A percentile compares a stretch with the other conserved stretches of the same genome.
Conservation (phyloP, 2,329 filamentous ascomycete species). For the Blumeria graminis region DNA sequence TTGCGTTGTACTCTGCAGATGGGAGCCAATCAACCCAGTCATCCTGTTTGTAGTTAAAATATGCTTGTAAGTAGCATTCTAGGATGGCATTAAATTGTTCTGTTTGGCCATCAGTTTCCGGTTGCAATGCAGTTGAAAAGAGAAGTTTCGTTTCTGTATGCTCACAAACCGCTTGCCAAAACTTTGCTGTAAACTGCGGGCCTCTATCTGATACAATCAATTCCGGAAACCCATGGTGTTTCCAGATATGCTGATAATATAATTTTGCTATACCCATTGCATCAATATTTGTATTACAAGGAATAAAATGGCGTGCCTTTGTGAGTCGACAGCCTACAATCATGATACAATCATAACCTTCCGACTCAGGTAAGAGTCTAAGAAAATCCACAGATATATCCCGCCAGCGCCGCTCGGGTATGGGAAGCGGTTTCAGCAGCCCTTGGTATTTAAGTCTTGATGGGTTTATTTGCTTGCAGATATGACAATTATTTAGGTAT, state of each 20-base stretch:
- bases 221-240: not conserved
- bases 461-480: not conserved
- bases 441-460: not conserved
- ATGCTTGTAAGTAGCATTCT: not conserved
- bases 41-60: not conserved
- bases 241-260: not conserved
- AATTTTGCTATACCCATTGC: not conserved
- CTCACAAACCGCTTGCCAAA: not conserved
- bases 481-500: not conserved
- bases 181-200: not conserved
- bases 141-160: not conserved
- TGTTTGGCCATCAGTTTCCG: not conserved
- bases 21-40: not conserved
- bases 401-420: not conserved
- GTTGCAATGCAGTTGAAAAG: not conserved
- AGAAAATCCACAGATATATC: not conserved
- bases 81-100: not conserved
- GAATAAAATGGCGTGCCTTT: not conserved
- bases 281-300: not conserved
- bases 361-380: not conserved
- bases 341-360: not conserved
- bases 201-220: not conserved
- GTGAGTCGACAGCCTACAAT: not conserved
- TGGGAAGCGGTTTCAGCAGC: not conserved
- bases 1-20: not conserved